Conservation (phyloP, 768 basidiomycete species). For the Tylopilus sp. region DNA sequence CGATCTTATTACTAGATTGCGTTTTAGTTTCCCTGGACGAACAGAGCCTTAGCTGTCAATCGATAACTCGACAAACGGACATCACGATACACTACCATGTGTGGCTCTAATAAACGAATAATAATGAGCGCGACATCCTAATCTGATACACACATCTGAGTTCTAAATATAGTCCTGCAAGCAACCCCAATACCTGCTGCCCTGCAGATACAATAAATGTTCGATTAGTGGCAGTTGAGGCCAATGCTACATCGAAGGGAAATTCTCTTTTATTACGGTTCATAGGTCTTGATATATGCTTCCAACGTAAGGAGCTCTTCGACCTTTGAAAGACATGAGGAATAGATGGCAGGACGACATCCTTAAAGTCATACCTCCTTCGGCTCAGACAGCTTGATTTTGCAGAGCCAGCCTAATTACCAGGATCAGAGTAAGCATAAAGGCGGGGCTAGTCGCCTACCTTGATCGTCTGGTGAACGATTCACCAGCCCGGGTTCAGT, state of each 20-base stretch:
- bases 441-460: slow-evolving; percentile 38
- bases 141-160: slow-evolving; percentile 11
- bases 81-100: not conserved
- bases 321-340: slow-evolving; percentile 42
- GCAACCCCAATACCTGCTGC: not conserved
- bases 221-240: slow-evolving; percentile 23
- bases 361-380: slow-evolving; percentile 54
- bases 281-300: slow-evolving; percentile 66
- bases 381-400: slow-evolving; percentile 77
- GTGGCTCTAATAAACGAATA: not conserved
- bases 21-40: too few species aligned
- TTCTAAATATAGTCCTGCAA: not conserved
- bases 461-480: slow-evolving; percentile 80
- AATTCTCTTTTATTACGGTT: slow-evolving; percentile 28
- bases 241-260: slow-evolving; percentile 1
- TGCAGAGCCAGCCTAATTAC: slow-evolving; percentile 88
- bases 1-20: too few species aligned
- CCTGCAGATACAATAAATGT: slow-evolving; percentile 1
- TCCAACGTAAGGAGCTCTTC: slow-evolving; percentile 69
- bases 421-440: not conserved
- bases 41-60: not conserved
- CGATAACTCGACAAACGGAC: not conserved
- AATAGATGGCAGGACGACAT: not conserved
- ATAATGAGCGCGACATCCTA: not conserved
- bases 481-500: slow-evolving; percentile 79